Evolutionary conservation across 163 green algal genomes (phyloP).

Genomic region (Chlorella variabilis): DNA sequence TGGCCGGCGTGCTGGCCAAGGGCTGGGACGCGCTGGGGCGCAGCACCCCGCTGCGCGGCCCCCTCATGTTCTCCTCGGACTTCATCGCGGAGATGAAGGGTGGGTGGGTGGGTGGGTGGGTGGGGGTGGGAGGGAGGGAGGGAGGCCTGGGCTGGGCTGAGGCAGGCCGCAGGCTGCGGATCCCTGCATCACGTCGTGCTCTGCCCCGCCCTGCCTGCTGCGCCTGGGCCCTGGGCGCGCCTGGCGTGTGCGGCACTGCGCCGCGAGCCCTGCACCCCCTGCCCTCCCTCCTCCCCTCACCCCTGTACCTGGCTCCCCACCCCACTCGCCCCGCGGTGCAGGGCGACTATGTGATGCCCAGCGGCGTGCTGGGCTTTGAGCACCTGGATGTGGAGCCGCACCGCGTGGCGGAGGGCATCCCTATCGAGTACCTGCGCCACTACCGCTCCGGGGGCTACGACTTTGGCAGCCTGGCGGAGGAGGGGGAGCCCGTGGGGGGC

Average conservation of each 20-base stretch:
- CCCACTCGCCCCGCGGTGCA: no score
- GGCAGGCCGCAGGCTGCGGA: no score
- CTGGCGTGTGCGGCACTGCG: conserved; percentile 28
- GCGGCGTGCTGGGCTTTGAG: conserved; percentile 54
- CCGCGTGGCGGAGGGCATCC: conserved; percentile 61
- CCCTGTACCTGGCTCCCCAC: no score
- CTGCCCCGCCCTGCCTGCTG: no score
- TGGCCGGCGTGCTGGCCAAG: not conserved
- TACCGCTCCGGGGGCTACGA: conserved; percentile 77
- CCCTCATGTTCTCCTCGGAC: conserved; percentile 53
- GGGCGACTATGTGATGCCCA: conserved; percentile 60
- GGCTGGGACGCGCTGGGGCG: conserved; percentile 22
- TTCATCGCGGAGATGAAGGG: conserved; percentile 40
- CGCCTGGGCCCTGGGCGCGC: not conserved
- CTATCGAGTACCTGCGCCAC: conserved; percentile 83
- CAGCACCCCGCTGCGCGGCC: conserved; percentile 24
- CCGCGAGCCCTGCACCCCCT: not conserved
- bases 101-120: not conserved
- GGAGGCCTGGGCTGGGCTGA: no score
- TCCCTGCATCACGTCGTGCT: no score
- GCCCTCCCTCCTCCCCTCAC: not conserved
- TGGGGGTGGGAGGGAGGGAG: no score
- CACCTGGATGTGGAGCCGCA: conserved; percentile 71
- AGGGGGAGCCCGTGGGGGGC: conserved; percentile 6
- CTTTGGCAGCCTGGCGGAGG: conserved; percentile 48